Conservation (phyloP, 2,329 filamentous ascomycete genomes). For the Parastagonospora nodorum region DNA sequence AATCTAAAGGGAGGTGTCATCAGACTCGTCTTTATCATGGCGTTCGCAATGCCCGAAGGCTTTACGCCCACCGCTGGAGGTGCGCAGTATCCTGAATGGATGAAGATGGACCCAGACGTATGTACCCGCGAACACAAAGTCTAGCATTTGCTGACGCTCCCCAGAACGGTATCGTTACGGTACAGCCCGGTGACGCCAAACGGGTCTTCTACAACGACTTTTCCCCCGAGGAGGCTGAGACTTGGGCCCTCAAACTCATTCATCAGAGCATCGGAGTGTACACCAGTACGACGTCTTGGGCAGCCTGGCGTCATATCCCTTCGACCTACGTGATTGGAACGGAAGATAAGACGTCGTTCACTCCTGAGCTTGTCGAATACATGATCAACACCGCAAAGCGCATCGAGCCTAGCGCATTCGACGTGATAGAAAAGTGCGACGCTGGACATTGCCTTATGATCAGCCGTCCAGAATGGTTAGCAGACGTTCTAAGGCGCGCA, state of each 20-base stretch:
- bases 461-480: conserved; percentile 14
- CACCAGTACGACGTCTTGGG: conserved; percentile 13
- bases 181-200: conserved; percentile 7
- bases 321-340: conserved; percentile 14
- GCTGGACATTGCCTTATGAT: conserved; percentile 13
- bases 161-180: conserved; percentile 5
- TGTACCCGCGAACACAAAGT: background rate
- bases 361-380: conserved; percentile 9
- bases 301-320: conserved; percentile 17
- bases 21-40: conserved; percentile 11
- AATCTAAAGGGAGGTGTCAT: conserved; percentile 12
- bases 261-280: conserved; percentile 14
- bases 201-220: conserved; percentile 15
- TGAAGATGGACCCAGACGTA: conserved; percentile 11
- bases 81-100: conserved; percentile 5
- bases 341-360: conserved; percentile 11
- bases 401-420: conserved; percentile 9
- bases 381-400: conserved; percentile 11
- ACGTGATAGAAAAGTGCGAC: conserved; percentile 10
- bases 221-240: background rate
- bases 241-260: conserved; percentile 4
- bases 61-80: conserved; percentile 9
- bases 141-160: background rate
- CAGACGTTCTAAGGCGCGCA: too few species aligned
- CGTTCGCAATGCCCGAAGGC: conserved; percentile 12